Evolutionary conservation across 257 asterid species (phyloP).

Genomic region (Capsicum rhomboideum): DNA sequence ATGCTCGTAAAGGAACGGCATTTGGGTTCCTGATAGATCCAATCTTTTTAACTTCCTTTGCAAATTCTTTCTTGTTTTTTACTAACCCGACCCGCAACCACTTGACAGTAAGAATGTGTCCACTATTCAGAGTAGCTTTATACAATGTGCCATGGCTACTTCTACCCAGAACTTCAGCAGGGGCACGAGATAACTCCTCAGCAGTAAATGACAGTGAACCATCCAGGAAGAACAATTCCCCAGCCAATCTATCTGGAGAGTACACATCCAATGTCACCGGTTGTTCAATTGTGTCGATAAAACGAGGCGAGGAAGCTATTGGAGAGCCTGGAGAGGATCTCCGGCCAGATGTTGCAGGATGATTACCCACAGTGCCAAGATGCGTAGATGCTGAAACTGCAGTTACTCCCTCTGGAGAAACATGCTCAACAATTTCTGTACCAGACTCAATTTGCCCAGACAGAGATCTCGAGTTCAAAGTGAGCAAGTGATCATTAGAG

Average conservation of each 20-base stretch:
- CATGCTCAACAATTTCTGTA: conserved; percentile 64
- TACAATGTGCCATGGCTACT: conserved; percentile 92
- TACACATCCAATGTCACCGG: conserved; percentile 57
- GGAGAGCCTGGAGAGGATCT: conserved; percentile 83
- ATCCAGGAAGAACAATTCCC: conserved; percentile 75
- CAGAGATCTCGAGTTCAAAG: conserved; percentile 56
- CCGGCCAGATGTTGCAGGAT: conserved; percentile 53
- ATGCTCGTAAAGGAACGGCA: conserved; percentile 65
- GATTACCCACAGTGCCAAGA: conserved; percentile 28
- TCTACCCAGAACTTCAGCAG: conserved; percentile 94
- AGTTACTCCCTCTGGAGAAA: conserved; percentile 26
- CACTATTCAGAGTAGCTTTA: conserved; percentile 75
- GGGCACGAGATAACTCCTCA: conserved; percentile 88
- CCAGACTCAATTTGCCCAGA: conserved; percentile 51
- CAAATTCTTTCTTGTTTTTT: conserved; percentile 78
- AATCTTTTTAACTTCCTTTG: conserved; percentile 77
- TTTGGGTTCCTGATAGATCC: conserved; percentile 64
- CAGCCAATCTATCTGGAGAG: conserved; percentile 89
- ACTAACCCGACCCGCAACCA: conserved; percentile 94
- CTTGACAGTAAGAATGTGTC: conserved; percentile 81
- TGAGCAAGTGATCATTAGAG: conserved; percentile 74
- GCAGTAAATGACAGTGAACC: conserved; percentile 66
- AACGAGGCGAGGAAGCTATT: conserved; percentile 57
- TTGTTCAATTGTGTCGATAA: conserved; percentile 55
- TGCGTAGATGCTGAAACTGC: conserved; percentile 19